phyloP scores from a whole-genome alignment of 805 yeast species.

The Candida ponderosae region DNA sequence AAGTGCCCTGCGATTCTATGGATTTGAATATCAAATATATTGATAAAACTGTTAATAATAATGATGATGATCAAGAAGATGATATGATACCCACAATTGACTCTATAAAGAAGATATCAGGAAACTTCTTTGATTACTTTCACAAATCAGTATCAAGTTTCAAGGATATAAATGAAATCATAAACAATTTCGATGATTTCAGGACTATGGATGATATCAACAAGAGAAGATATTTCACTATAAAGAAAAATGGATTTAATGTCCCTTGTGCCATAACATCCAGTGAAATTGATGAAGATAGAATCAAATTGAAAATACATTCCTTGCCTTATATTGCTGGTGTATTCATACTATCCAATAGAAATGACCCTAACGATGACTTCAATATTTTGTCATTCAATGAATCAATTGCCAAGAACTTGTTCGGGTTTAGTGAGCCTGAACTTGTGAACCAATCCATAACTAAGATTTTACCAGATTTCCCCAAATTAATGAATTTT shows the following conservation, averaged over 20 bases:
- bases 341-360: slow-evolving; percentile 57
- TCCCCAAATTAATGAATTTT: slow-evolving; percentile 31
- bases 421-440: slow-evolving; percentile 59
- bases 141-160: slow-evolving; percentile 3
- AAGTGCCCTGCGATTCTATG: slow-evolving; percentile 65
- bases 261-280: slow-evolving; percentile 73
- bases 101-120: slow-evolving; percentile 16
- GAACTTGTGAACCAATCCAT: slow-evolving; percentile 40
- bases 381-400: slow-evolving; percentile 63
- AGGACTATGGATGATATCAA: slow-evolving; percentile 40
- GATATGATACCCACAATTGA: slow-evolving; percentile 4
- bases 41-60: not conserved
- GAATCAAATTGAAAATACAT: slow-evolving; percentile 48
- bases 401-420: slow-evolving; percentile 66
- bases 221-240: slow-evolving; percentile 54
- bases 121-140: slow-evolving; percentile 9
- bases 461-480: slow-evolving; percentile 55
- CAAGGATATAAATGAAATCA: slow-evolving; percentile 16
- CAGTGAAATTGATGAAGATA: slow-evolving; percentile 43
- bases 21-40: slow-evolving; percentile 38
- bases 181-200: slow-evolving; percentile 17
- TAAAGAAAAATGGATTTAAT: slow-evolving; percentile 35
- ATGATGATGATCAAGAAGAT: not conserved
- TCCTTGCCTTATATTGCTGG: slow-evolving; percentile 86
- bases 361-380: slow-evolving; percentile 4